A percentile compares a stretch with the other conserved stretches of the same genome.
phyloP scores from a whole-genome alignment of 306 rosid species.

The Fragaria iinumae region DNA sequence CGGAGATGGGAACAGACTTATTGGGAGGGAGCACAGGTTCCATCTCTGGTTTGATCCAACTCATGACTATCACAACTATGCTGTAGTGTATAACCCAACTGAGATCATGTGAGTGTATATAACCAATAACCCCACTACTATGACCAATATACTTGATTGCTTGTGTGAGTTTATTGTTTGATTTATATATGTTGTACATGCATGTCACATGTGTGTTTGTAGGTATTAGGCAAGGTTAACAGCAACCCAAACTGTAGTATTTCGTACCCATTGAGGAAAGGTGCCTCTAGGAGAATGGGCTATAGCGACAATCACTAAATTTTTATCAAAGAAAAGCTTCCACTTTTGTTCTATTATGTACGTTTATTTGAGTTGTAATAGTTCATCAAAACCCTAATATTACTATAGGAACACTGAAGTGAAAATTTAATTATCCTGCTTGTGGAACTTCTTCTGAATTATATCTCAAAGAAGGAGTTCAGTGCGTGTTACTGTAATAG shows the following conservation, averaged over 20 bases:
- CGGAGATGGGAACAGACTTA: constrained; percentile 56
- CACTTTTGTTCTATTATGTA: neutral
- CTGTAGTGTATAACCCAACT: constrained; percentile 66
- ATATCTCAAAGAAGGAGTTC: neutral
- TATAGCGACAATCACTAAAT: neutral
- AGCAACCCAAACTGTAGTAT: constrained; percentile 9
- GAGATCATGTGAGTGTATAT: constrained; percentile 71
- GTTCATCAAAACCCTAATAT: neutral
- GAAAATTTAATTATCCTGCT: neutral
- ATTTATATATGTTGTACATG: neutral
- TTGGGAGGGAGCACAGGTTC: constrained; percentile 80
- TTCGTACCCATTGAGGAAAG: too few species aligned
- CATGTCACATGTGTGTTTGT: constrained; percentile 5
- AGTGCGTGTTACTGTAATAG: neutral
- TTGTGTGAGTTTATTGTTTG: neutral
- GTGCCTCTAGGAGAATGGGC: neutral
- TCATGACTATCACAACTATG: constrained; percentile 74
- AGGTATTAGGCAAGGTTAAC: neutral
- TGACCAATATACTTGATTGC: neutral
- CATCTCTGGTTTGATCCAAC: constrained; percentile 97
- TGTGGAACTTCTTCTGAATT: neutral
- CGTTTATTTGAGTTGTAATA: neutral
- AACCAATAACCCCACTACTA: neutral
- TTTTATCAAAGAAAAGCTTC: too few species aligned
- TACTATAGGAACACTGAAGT: neutral